Percentiles rank a stretch among this genome's conserved stretches.
Evolutionary conservation across 495 filamentous ascomycete genomes (phyloP).

Genomic region (Neurospora sp.): DNA sequence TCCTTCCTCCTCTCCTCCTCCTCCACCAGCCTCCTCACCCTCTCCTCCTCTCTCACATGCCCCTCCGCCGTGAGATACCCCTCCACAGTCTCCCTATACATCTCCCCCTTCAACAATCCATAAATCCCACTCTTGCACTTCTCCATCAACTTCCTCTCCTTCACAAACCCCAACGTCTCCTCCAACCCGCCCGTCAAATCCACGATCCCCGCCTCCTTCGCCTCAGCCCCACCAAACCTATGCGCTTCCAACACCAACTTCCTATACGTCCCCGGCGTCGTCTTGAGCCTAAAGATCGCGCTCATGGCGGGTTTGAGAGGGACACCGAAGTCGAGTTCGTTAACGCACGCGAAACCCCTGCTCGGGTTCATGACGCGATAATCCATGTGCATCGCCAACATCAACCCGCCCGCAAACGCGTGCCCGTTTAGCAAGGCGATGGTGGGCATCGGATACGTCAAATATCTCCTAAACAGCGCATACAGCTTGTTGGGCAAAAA

Average conservation of each 20-base stretch:
- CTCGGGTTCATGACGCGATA: conserved; percentile 64
- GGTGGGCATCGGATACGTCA: conserved; percentile 80
- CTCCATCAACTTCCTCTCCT: conserved; percentile 42
- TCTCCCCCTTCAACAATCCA: conserved; percentile 58
- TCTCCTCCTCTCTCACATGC: conserved; percentile 30
- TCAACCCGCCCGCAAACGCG: conserved; percentile 68
- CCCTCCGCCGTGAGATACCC: conserved; percentile 36
- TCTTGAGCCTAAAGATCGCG: conserved; percentile 64
- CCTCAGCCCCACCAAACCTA: conserved; percentile 49
- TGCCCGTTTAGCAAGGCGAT: conserved; percentile 70
- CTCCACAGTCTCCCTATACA: conserved; percentile 54
- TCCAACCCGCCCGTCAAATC: conserved; percentile 57
- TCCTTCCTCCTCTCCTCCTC: conserved; percentile 23
- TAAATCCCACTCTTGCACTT: conserved; percentile 56
- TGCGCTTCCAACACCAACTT: conserved; percentile 58
- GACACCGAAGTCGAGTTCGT: conserved; percentile 69
- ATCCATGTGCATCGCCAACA: conserved; percentile 78
- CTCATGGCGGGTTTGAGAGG: conserved; percentile 61
- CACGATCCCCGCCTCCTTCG: conserved; percentile 54
- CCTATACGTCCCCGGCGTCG: conserved; percentile 44
- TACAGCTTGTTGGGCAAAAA: conserved; percentile 51
- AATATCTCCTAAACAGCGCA: conserved; percentile 45
- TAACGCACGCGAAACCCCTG: conserved; percentile 62
- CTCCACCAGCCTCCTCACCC: conserved; percentile 29
- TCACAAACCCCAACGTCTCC: conserved; percentile 46